A percentile compares a stretch with the other conserved stretches of the same genome.
Conservation (phyloP, 2,329 filamentous ascomycete genomes). For the Nothomitra cinnamomea region DNA sequence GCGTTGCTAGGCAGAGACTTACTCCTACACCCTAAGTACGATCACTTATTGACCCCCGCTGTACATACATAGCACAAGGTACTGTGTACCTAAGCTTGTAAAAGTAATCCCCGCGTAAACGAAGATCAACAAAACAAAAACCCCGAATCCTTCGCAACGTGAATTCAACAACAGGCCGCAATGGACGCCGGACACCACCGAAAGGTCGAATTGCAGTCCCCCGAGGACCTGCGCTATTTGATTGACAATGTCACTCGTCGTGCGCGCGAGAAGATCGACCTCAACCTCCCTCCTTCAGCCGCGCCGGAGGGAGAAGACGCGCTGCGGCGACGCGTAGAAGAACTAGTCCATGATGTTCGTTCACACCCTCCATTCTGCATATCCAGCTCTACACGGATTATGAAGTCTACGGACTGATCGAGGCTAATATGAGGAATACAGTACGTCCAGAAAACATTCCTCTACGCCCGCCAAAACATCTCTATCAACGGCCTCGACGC, state of each 20-base stretch:
- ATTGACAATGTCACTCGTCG: conserved; percentile 51
- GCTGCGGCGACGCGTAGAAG: conserved; percentile 40
- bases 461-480: conserved; percentile 40
- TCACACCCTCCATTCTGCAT: background rate
- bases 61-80: too few species aligned
- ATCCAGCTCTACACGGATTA: too few species aligned
- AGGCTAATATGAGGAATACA: too few species aligned
- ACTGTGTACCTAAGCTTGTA: too few species aligned
- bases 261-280: conserved; percentile 47
- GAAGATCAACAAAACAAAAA: background rate
- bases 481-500: conserved; percentile 44
- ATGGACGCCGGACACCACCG: conserved; percentile 32
- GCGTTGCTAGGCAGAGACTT: too few species aligned
- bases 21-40: too few species aligned
- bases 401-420: too few species aligned
- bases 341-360: conserved; percentile 39
- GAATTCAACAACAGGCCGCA: conserved; percentile 11
- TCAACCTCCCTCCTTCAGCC: conserved; percentile 45
- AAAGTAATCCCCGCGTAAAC: background rate
- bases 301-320: conserved; percentile 33
- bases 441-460: conserved; percentile 46
- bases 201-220: conserved; percentile 65
- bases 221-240: conserved; percentile 54
- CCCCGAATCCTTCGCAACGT: conserved; percentile 15
- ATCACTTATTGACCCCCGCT: too few species aligned